Evolutionary conservation across 208 protist species (phyloP), one percentile per base, ranked within the genome.

Genomic region (Trypanosoma rangeli): DNA sequence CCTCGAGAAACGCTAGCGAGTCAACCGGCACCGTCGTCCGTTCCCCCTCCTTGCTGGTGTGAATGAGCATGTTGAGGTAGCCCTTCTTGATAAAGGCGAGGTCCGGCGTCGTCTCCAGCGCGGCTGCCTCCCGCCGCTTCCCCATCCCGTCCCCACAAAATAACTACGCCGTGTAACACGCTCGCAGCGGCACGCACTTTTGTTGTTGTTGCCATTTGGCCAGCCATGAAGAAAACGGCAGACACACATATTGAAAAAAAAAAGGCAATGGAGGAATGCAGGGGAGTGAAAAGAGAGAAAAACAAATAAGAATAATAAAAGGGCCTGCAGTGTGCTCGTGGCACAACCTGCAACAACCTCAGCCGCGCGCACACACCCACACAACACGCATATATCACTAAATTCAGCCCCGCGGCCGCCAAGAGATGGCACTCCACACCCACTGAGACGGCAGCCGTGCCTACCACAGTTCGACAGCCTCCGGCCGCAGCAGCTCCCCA

Each of bases 21-120:
- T 87, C 80, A 3, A 74, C 77, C 0, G 78, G 62, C 26, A 94
- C 58, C 24, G 33, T 44, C 37, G 71, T 39, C 7, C 53, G 29
- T 16, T 83, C 79, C 13, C 65, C 66, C 4, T 80, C 75, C 44
- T 82, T 84, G n/a, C 50, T 53, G 5, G 64, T 74, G 73, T 83
- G 60, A 57, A 89, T 44, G 31, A 94, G 68, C 70, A 85, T 82
- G 77, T 91, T 94, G 44, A 94, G 74, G 28, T 75, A 54, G 22
- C 88, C 85, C 28, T 78, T 77, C 57, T 80, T 78, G 31, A 94
- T 74, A 61, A 91, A 91, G 31, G 64, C 35, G 7, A 94, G 64
- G 29, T 94, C 81, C 10, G 82, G 79, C 62, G 82, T 71, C 60
- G 85, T 83, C 61, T 89, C 80, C 22, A 88, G 49, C 29, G 54